Percentiles rank a stretch among this genome's conserved stretches.
Evolutionary conservation across 164 flowering plant genomes (phyloP).

Genomic region (Vitis vinifera): DNA sequence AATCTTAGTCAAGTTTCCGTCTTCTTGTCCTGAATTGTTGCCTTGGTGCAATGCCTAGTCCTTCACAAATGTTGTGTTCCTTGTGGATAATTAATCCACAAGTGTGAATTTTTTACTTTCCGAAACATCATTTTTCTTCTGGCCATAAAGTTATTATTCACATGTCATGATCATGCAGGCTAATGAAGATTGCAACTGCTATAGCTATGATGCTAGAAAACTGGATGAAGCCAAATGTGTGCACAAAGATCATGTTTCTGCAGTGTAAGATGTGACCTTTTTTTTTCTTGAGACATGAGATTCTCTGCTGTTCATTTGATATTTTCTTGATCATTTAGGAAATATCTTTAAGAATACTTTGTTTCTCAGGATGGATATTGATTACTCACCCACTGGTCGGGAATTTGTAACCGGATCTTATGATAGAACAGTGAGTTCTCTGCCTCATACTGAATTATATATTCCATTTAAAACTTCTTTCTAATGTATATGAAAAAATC

Average conservation of each 20-base stretch:
- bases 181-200: conserved; percentile 94
- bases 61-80: no score
- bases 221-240: conserved; percentile 86
- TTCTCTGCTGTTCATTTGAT: neutral
- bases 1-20: no score
- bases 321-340: neutral
- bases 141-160: neutral
- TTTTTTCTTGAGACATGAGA: no score
- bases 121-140: neutral
- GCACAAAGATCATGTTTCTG: conserved; percentile 90
- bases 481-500: neutral
- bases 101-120: neutral
- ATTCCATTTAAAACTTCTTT: neutral
- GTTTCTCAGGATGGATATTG: conserved; percentile 87
- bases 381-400: conserved; percentile 93
- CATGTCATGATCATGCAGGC: conserved; percentile 47
- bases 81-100: no score
- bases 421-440: conserved; percentile 84
- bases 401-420: conserved; percentile 98
- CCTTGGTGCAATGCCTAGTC: no score
- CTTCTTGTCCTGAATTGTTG: no score
- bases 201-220: conserved; percentile 83
- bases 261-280: conserved; percentile 66
- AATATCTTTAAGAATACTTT: neutral
- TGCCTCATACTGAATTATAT: neutral